A percentile compares a stretch with the other conserved stretches of the same genome.
Conservation (phyloP, 352 stramenopile genomes). For the Globisporangium nunn region DNA sequence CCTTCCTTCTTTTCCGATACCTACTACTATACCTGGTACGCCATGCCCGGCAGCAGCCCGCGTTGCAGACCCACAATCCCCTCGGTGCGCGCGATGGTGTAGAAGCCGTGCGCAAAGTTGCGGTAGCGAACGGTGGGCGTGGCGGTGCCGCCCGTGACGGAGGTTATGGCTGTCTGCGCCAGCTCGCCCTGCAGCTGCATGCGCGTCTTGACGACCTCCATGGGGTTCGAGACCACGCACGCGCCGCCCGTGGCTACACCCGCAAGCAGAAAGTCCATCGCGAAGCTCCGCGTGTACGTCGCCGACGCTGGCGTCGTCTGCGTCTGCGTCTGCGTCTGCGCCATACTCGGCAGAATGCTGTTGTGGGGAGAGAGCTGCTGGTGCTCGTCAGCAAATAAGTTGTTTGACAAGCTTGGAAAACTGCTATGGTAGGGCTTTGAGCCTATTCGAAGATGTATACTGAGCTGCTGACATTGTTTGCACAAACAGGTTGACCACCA, state of each 20-base stretch:
- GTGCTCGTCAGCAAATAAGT: not conserved
- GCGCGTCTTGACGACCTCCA: slow-evolving; percentile 87
- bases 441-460: too few species aligned
- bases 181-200: slow-evolving; percentile 87
- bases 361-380: not conserved
- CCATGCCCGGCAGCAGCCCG: slow-evolving; percentile 67
- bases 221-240: slow-evolving; percentile 80
- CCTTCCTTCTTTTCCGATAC: too few species aligned
- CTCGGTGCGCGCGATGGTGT: slow-evolving; percentile 73
- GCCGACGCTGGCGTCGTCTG: not conserved
- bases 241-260: slow-evolving; percentile 58
- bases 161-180: slow-evolving; percentile 33
- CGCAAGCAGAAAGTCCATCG: slow-evolving; percentile 67
- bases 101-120: slow-evolving; percentile 84
- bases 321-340: not conserved
- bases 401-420: not conserved
- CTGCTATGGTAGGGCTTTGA: too few species aligned
- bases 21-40: slow-evolving; percentile 44
- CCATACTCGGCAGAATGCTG: not conserved
- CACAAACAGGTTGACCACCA: too few species aligned
- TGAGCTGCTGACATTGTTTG: too few species aligned
- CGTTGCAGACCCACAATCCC: slow-evolving; percentile 74
- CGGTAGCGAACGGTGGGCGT: slow-evolving; percentile 60
- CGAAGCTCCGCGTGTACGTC: slow-evolving; percentile 32
- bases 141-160: slow-evolving; percentile 1